Evolutionary conservation across 164 flowering plant genomes (phyloP), one percentile per base, ranked within the genome.

Genomic region (Dillenia suffruticosa): DNA sequence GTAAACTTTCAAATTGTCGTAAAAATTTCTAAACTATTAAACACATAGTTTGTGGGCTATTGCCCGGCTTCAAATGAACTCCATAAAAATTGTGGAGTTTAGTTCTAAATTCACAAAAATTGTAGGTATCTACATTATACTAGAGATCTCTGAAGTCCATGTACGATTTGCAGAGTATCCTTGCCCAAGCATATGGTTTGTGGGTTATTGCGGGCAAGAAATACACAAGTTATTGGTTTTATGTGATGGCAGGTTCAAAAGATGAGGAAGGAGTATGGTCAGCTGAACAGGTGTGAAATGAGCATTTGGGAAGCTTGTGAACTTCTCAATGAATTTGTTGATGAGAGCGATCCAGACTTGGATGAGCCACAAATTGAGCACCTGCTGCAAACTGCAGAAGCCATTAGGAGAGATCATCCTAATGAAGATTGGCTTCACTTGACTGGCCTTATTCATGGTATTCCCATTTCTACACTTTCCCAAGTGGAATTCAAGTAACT

Each of bases 271-370:
- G 65, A 74, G 59, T 77, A 69, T 50, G 58, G 48, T 11, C 69
- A 74, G 52, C 46, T 74, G 58, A 63, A 71, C 45, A 69, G 52
- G 61, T 63, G 44, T 19, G 74, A 74, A 52, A 77, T 77, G 81
- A 69, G 81, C 64, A 72, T 77, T 45, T 74, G 81, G 81, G 81
- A 77, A 58, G 74, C 78, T 19, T 77, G 81, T 62, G 78, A 74
- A 49, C 76, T 72, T 7, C 64, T 77, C 8, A 77, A 71, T 44
- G 62, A 70, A 9, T 59, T 76, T 26, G 72, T 76, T 15, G 79
- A 72, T 54, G 76, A 64, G 81, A 77, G 40, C 5, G 40, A 32
- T 5, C 40, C 6, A 32, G 7, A 32, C 0, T 32, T 32, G 40
- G 40, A 32, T 54, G 78, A 77, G 61, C 81, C 81, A 22, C 81